Conservation (phyloP, 345 rosid species). For the Ceriops tagal region DNA sequence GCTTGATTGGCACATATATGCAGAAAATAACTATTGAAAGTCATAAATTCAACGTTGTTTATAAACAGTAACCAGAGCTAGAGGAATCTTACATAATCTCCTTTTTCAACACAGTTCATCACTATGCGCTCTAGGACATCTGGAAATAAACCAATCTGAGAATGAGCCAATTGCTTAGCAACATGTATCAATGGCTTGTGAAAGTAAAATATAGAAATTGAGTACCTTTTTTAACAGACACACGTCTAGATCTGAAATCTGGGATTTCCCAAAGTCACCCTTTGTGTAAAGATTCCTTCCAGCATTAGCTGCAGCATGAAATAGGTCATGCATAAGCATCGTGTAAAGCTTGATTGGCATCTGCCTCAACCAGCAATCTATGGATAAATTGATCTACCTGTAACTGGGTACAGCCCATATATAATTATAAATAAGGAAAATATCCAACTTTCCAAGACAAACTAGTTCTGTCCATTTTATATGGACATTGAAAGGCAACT, state of each 20-base stretch:
- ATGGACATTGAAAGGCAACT: background rate
- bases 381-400: slow-evolving; percentile 28
- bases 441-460: background rate
- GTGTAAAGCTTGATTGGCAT: slow-evolving; percentile 13
- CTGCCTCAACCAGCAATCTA: slow-evolving; percentile 29
- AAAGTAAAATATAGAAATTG: background rate
- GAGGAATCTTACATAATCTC: slow-evolving; percentile 23
- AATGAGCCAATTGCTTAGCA: slow-evolving; percentile 1
- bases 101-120: slow-evolving; percentile 21
- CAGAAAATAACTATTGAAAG: slow-evolving; percentile 16
- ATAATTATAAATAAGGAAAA: background rate
- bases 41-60: slow-evolving; percentile 7
- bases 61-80: slow-evolving; percentile 9
- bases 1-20: slow-evolving; percentile 9
- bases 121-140: slow-evolving; percentile 24
- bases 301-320: slow-evolving; percentile 12
- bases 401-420: background rate
- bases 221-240: slow-evolving; percentile 24
- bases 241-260: slow-evolving; percentile 23
- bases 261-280: slow-evolving; percentile 24
- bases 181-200: background rate
- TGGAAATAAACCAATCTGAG: slow-evolving; percentile 30
- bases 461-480: slow-evolving; percentile 1
- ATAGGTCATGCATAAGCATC: slow-evolving; percentile 10
- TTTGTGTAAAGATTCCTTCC: slow-evolving; percentile 17